Conservation (phyloP, 345 rosid species). For the Salix exigua region DNA sequence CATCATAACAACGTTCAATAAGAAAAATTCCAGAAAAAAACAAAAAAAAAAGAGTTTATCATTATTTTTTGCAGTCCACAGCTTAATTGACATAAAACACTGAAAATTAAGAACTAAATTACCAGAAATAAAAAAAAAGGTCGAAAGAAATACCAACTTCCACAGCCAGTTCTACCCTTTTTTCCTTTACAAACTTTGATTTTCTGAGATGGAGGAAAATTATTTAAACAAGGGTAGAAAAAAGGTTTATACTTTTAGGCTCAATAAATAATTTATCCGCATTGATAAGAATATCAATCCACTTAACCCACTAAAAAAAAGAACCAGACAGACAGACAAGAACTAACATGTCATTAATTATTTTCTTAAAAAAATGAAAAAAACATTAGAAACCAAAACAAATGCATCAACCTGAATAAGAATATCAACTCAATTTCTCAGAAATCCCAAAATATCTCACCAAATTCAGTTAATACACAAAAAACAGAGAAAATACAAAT, state of each 20-base stretch:
- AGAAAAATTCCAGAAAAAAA: neutral
- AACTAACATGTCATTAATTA: neutral
- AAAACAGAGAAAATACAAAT: neutral
- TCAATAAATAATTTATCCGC: neutral
- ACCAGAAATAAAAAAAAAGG: neutral
- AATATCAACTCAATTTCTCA: neutral
- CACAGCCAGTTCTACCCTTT: neutral
- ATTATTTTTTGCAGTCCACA: neutral
- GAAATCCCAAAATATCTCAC: neutral
- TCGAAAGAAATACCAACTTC: neutral
- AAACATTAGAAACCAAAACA: neutral
- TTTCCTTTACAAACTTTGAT: neutral
- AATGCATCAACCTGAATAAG: neutral
- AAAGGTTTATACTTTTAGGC: neutral
- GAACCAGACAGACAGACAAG: neutral
- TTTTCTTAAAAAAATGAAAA: too few species aligned
- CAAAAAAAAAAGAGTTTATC: neutral
- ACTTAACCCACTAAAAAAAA: neutral
- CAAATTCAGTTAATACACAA: neutral
- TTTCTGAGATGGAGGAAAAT: neutral
- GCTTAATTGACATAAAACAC: neutral
- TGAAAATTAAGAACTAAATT: neutral
- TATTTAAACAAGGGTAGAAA: neutral
- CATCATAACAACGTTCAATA: neutral
- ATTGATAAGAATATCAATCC: neutral